Conservation (phyloP, 1,139 yeast species). For the Nakaseomyces nivariensis region DNA sequence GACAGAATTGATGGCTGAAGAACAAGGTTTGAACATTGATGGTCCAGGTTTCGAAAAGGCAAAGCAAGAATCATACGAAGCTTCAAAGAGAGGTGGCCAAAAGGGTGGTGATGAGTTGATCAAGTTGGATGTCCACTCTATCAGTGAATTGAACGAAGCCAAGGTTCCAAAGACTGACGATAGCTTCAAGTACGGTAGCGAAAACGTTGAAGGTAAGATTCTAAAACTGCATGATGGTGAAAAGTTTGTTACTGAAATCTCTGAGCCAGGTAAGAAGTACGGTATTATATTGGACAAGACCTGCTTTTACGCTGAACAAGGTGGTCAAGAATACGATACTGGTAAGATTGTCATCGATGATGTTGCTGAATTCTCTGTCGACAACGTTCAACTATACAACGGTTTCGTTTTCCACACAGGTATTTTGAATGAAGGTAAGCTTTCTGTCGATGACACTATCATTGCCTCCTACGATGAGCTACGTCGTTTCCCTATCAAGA, state of each 20-base stretch:
- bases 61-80: slow-evolving; percentile 79
- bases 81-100: slow-evolving; percentile 83
- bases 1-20: slow-evolving; percentile 97
- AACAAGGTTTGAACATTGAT: slow-evolving; percentile 87
- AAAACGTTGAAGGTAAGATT: slow-evolving; percentile 51
- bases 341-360: slow-evolving; percentile 91
- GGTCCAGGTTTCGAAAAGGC: slow-evolving; percentile 88
- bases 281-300: slow-evolving; percentile 84
- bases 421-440: slow-evolving; percentile 60
- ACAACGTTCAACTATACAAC: slow-evolving; percentile 83
- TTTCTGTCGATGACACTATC: slow-evolving; percentile 57
- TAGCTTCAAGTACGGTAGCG: slow-evolving; percentile 57
- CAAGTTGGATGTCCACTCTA: slow-evolving; percentile 83
- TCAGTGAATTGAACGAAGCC: slow-evolving; percentile 52
- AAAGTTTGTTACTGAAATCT: slow-evolving; percentile 43
- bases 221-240: slow-evolving; percentile 66
- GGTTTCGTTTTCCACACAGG: slow-evolving; percentile 97
- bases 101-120: slow-evolving; percentile 47
- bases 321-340: slow-evolving; percentile 97
- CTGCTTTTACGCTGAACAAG: slow-evolving; percentile 96
- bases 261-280: slow-evolving; percentile 43
- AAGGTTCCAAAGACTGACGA: slow-evolving; percentile 79
- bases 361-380: slow-evolving; percentile 73
- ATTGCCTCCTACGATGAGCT: slow-evolving; percentile 86
- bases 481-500: slow-evolving; percentile 94